Conservation (phyloP, 352 stramenopile species). For the Globisporangium solare region DNA sequence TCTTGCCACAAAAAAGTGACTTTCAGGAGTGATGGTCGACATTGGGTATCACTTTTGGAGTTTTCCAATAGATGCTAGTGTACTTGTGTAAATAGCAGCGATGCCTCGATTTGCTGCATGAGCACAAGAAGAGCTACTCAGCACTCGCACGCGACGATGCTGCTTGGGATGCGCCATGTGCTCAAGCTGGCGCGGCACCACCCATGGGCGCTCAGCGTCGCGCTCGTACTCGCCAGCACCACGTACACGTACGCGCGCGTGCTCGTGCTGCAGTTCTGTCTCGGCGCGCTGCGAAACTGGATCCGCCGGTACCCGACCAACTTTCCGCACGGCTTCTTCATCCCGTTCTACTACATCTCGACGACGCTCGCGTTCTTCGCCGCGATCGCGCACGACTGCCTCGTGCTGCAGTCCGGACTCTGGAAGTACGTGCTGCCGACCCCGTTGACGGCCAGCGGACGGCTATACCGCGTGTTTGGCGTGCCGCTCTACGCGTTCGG, state of each 20-base stretch:
- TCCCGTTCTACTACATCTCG: conserved; percentile 50
- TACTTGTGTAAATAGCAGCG: too few relatives aligned
- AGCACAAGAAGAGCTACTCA: neutral
- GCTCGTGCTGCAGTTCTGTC: conserved; percentile 44
- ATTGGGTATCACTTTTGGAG: too few relatives aligned
- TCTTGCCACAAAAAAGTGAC: too few relatives aligned
- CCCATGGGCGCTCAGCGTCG: conserved; percentile 40
- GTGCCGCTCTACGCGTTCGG: conserved; percentile 58
- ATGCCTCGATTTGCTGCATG: too few relatives aligned
- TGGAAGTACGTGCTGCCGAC: conserved; percentile 69
- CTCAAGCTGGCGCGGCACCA: conserved; percentile 65
- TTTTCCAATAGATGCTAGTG: too few relatives aligned
- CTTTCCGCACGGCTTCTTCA: conserved; percentile 47
- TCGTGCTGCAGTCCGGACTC: conserved; percentile 21
- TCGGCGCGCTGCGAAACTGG: conserved; percentile 43
- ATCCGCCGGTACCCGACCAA: conserved; percentile 52
- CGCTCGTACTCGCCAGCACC: conserved; percentile 43
- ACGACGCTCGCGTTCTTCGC: conserved; percentile 28
- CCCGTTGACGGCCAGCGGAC: conserved; percentile 48
- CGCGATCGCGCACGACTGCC: conserved; percentile 41
- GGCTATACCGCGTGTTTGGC: conserved; percentile 51
- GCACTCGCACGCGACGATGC: neutral
- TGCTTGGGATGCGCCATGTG: conserved; percentile 16
- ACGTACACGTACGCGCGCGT: conserved; percentile 73
- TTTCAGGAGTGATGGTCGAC: too few relatives aligned